Evolutionary conservation across 2,329 filamentous ascomycete species (phyloP).

Genomic region (Trichoderma pleuroti): DNA sequence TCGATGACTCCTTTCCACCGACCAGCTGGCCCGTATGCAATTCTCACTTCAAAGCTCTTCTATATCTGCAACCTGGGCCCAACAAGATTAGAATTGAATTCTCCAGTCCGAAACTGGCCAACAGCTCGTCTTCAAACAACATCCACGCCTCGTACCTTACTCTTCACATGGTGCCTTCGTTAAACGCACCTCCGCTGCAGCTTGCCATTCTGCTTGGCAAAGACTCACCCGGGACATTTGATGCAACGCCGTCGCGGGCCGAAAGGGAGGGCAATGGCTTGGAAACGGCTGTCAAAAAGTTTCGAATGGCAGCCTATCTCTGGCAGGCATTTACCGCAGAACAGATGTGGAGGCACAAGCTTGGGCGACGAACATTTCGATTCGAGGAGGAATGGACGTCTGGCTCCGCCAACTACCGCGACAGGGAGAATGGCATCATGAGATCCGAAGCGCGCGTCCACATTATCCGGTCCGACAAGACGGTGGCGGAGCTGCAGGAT

Average conservation of each 20-base stretch:
- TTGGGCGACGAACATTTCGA: slow-evolving; percentile 80
- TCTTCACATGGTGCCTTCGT: slow-evolving; percentile 81
- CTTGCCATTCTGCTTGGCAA: slow-evolving; percentile 83
- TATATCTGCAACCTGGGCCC: slow-evolving; percentile 86
- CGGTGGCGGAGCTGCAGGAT: slow-evolving; percentile 76
- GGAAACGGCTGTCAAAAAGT: slow-evolving; percentile 80
- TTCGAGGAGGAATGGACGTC: slow-evolving; percentile 95
- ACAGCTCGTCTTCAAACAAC: slow-evolving; percentile 61
- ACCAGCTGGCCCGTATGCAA: slow-evolving; percentile 83
- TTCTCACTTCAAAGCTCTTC: slow-evolving; percentile 85
- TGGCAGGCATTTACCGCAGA: slow-evolving; percentile 98
- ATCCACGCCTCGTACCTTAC: slow-evolving; percentile 77
- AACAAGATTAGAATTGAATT: slow-evolving; percentile 90
- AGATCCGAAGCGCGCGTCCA: slow-evolving; percentile 90
- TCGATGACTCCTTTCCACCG: slow-evolving; percentile 80
- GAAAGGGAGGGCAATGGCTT: slow-evolving; percentile 79
- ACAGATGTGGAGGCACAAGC: slow-evolving; percentile 87
- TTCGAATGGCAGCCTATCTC: slow-evolving; percentile 89
- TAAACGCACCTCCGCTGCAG: slow-evolving; percentile 77
- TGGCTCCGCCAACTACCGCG: slow-evolving; percentile 73
- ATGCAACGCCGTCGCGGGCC: slow-evolving; percentile 71
- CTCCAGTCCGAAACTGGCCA: slow-evolving; percentile 72
- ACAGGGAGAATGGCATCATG: slow-evolving; percentile 67
- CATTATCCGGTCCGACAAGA: slow-evolving; percentile 77
- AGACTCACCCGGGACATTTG: slow-evolving; percentile 83